Percentiles rank a stretch among this genome's conserved stretches.
These are phyloP conservation scores for Pyricularia sp. DNA, from an alignment of 2,329 filamentous ascomycete species.

Conservation along the genomic window DNA sequence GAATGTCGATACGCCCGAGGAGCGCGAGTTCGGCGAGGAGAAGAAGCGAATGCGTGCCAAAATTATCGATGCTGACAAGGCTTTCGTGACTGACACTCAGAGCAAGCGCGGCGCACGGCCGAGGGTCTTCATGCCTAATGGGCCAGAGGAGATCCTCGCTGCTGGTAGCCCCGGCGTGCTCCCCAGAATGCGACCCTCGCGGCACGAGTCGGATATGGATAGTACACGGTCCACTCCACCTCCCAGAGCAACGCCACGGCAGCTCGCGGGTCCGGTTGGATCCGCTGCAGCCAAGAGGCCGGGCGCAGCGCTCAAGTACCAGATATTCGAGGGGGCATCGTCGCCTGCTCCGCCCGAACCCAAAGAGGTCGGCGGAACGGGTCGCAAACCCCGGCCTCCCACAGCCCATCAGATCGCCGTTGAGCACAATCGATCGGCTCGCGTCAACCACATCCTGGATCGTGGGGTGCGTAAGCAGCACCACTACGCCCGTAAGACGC, in stretches of 20 bases:
- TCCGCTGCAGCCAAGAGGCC: neutral
- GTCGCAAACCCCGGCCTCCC: constrained; percentile 56
- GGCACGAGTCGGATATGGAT: constrained; percentile 44
- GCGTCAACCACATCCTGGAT: constrained; percentile 71
- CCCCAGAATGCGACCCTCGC: constrained; percentile 49
- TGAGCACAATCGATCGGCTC: constrained; percentile 62
- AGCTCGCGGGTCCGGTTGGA: constrained; percentile 9
- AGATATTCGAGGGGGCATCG: constrained; percentile 42
- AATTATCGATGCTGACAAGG: constrained; percentile 65
- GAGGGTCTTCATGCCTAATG: constrained; percentile 13
- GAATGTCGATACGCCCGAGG: constrained; percentile 61
- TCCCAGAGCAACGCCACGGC: constrained; percentile 24
- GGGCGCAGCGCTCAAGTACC: constrained; percentile 36
- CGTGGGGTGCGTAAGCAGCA: constrained; percentile 58
- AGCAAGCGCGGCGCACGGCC: constrained; percentile 38
- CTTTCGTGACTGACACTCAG: constrained; percentile 49
- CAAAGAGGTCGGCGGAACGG: constrained; percentile 7
- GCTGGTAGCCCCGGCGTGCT: constrained; percentile 35
- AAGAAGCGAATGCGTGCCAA: constrained; percentile 64
- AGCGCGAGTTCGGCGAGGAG: constrained; percentile 55
- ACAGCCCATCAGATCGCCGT: constrained; percentile 75
- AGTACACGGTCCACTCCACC: constrained; percentile 40
- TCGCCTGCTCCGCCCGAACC: constrained; percentile 27
- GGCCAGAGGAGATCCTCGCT: constrained; percentile 7
- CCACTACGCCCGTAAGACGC: constrained; percentile 45